phyloP scores from a whole-genome alignment of 352 stramenopile species.

The Phytophthora pseudosyringae region DNA sequence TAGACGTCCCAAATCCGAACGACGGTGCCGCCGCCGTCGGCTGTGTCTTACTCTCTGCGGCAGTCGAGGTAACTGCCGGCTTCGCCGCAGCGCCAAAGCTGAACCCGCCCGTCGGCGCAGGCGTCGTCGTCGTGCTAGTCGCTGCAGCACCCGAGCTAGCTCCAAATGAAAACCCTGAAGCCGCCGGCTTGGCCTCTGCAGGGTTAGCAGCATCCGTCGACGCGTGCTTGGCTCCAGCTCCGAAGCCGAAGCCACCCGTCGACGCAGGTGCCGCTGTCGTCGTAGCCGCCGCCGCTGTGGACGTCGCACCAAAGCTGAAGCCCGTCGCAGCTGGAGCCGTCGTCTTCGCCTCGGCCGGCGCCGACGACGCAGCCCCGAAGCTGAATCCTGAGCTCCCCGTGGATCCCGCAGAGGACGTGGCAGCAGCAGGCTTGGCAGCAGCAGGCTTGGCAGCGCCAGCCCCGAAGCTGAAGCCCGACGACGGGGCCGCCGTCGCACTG shows the following conservation, averaged over 20 bases:
- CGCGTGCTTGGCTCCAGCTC: constrained; percentile 7
- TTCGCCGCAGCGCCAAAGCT: constrained; percentile 45
- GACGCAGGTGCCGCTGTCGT: constrained; percentile 7
- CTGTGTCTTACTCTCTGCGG: constrained; percentile 39
- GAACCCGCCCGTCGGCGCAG: constrained; percentile 42
- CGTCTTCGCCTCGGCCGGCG: constrained; percentile 16
- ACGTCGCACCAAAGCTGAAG: constrained; percentile 29
- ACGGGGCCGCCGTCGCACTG: constrained; percentile 8
- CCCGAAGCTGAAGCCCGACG: constrained; percentile 29
- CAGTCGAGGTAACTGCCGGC: constrained; percentile 18
- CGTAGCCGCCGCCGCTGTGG: constrained; percentile 1
- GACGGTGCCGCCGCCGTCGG: constrained; percentile 24
- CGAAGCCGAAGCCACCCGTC: constrained; percentile 39
- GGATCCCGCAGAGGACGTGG: background rate
- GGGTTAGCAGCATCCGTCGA: constrained; percentile 18
- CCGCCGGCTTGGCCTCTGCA: constrained; percentile 24
- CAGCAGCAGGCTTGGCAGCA: constrained; percentile 15
- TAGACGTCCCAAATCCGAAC: constrained; percentile 42
- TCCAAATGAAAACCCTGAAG: constrained; percentile 45
- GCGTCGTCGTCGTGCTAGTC: constrained; percentile 14
- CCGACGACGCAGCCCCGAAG: constrained; percentile 21
- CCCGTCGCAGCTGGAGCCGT: constrained; percentile 7
- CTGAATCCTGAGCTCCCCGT: constrained; percentile 16
- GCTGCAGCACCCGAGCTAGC: constrained; percentile 13
- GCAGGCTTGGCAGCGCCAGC: constrained; percentile 8